These are phyloP conservation scores for Colletotrichum incanum DNA, from an alignment of 2,329 filamentous ascomycete genomes.

Conservation along the genomic window DNA sequence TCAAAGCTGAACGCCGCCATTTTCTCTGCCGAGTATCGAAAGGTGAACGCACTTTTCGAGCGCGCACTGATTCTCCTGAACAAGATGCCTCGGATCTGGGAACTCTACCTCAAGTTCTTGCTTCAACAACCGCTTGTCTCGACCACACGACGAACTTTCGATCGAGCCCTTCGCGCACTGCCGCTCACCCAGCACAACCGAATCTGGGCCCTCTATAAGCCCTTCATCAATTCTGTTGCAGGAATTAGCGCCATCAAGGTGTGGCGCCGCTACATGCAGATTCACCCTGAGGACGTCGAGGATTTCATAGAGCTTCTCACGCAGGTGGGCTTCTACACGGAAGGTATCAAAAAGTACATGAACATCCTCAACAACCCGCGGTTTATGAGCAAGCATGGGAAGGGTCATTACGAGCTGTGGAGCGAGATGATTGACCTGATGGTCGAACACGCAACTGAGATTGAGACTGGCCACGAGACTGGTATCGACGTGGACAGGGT, in stretches of 20 bases:
- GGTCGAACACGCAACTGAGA: conserved; percentile 89
- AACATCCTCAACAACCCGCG: conserved; percentile 90
- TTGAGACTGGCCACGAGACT: conserved; percentile 84
- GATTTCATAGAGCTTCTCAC: conserved; percentile 94
- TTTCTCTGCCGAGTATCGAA: conserved; percentile 86
- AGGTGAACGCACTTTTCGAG: conserved; percentile 96
- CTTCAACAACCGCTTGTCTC: conserved; percentile 94
- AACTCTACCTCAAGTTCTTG: conserved; percentile 94
- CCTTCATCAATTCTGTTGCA: conserved; percentile 91
- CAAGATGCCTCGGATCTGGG: conserved; percentile 99
- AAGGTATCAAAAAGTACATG: conserved; percentile 93
- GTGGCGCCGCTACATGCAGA: conserved; percentile 96
- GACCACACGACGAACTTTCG: conserved; percentile 87
- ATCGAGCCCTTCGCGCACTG: conserved; percentile 90
- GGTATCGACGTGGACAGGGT: conserved; percentile 94
- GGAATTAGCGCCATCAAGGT: conserved; percentile 93
- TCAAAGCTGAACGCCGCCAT: conserved; percentile 86
- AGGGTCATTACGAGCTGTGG: conserved; percentile 97
- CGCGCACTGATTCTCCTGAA: conserved; percentile 92
- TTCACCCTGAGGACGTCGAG: conserved; percentile 94
- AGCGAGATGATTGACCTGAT: conserved; percentile 96
- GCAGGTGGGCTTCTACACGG: conserved; percentile 87
- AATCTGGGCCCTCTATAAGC: conserved; percentile 92
- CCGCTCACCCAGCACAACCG: conserved; percentile 96
- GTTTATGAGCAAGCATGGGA: conserved; percentile 93